phyloP scores from a whole-genome alignment of 257 asterid genomes.

The Mentha longifolia region DNA sequence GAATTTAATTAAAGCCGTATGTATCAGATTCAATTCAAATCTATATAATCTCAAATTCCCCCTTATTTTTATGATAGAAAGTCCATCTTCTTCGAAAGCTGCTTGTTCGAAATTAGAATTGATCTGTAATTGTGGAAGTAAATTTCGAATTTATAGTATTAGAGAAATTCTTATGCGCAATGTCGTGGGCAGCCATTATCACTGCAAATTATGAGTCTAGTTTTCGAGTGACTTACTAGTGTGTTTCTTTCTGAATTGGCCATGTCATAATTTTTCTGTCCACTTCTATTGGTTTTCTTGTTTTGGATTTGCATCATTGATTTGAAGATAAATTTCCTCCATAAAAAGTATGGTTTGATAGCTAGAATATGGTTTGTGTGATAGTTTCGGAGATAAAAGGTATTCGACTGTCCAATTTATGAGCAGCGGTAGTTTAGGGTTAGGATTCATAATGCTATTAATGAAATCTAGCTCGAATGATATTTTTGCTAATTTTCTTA shows the following conservation, averaged over 20 bases:
- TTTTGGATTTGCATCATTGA: not conserved
- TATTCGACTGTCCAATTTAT: not conserved
- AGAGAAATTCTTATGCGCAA: conserved; percentile 4
- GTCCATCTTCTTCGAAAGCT: not conserved
- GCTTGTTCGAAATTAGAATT: not conserved
- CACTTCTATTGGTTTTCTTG: not conserved
- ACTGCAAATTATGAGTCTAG: no score
- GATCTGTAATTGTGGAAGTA: conserved; percentile 4
- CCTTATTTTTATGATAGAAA: conserved; percentile 27
- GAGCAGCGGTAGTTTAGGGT: conserved; percentile 11
- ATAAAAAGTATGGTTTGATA: not conserved
- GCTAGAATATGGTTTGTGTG: not conserved
- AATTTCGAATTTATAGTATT: conserved; percentile 6
- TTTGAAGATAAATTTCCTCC: not conserved
- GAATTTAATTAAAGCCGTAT: no score
- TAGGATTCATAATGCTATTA: not conserved
- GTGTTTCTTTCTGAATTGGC: no score
- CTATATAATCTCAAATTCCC: no score
- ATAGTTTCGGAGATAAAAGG: conserved; percentile 4
- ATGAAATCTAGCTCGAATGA: not conserved
- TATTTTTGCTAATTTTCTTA: no score
- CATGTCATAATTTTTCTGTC: not conserved
- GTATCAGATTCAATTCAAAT: no score
- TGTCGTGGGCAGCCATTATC: not conserved
- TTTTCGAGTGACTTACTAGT: no score